Evolutionary conservation across 2,329 filamentous ascomycete genomes (phyloP).

Genomic region (Ascochyta clinopodiicola): DNA sequence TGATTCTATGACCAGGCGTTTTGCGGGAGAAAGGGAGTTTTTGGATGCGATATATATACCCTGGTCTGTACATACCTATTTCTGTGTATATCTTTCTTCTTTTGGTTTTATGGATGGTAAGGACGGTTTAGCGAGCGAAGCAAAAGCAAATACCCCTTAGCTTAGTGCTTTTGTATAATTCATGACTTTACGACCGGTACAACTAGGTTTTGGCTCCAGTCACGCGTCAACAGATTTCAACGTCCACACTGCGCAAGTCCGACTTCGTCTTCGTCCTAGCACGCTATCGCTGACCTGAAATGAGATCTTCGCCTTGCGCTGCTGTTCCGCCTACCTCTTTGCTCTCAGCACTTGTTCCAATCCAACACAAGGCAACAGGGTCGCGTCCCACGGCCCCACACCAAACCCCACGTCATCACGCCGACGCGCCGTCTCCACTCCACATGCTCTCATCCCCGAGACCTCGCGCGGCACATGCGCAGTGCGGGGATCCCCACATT

Average conservation of each 20-base stretch:
- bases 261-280: too few species aligned
- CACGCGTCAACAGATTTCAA: too few species aligned
- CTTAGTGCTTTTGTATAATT: background rate
- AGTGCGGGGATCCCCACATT: conserved; percentile 38
- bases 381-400: background rate
- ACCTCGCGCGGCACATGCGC: background rate
- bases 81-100: background rate
- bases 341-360: too few species aligned
- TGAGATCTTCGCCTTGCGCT: too few species aligned
- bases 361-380: too few species aligned
- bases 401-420: background rate
- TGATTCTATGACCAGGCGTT: background rate
- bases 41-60: conserved; percentile 4
- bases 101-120: background rate
- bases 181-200: background rate
- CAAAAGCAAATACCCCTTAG: background rate
- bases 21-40: too few species aligned
- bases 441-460: background rate
- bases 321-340: too few species aligned
- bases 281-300: too few species aligned
- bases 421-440: background rate
- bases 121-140: background rate
- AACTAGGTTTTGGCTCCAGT: too few species aligned
- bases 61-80: background rate
- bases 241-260: too few species aligned